These are phyloP conservation scores for Gyromitra esculenta DNA, from an alignment of 2,329 filamentous ascomycete species.

Conservation along the genomic window DNA sequence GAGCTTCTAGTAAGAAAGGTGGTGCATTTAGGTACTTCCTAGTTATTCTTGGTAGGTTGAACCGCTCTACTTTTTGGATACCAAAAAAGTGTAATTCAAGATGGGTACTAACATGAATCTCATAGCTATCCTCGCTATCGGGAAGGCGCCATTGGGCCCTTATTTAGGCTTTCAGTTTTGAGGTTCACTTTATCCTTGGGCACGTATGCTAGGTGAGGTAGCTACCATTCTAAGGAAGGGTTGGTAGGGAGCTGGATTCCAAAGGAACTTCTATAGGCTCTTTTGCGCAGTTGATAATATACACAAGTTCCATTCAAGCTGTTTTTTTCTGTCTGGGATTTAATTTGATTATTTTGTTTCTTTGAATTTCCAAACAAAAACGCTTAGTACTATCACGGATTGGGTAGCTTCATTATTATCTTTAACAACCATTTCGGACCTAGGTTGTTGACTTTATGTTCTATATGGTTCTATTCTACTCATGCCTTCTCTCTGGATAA, in stretches of 20 bases:
- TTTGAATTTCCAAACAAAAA: background rate
- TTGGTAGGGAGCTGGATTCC: background rate
- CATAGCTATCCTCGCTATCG: conserved; percentile 14
- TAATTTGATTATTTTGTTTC: background rate
- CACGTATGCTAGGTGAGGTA: background rate
- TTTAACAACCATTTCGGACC: background rate
- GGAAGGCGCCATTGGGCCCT: background rate
- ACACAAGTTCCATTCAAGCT: background rate
- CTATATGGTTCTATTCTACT: background rate
- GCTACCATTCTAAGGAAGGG: background rate
- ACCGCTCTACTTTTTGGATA: background rate
- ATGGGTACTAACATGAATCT: background rate
- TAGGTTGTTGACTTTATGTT: background rate
- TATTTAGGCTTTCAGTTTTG: conserved; percentile 4
- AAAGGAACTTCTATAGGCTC: background rate
- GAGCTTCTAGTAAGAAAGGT: conserved; percentile 48
- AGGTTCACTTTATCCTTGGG: background rate
- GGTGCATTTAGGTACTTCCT: conserved; percentile 53
- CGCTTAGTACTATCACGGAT: background rate
- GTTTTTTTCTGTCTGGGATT: background rate
- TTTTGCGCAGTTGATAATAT: background rate
- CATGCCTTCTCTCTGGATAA: no score
- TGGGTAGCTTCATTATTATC: background rate
- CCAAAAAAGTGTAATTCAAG: background rate
- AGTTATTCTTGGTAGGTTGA: conserved; percentile 10